Evolutionary conservation across 768 basidiomycete species (phyloP).

Genomic region (Amyloporia xantha): DNA sequence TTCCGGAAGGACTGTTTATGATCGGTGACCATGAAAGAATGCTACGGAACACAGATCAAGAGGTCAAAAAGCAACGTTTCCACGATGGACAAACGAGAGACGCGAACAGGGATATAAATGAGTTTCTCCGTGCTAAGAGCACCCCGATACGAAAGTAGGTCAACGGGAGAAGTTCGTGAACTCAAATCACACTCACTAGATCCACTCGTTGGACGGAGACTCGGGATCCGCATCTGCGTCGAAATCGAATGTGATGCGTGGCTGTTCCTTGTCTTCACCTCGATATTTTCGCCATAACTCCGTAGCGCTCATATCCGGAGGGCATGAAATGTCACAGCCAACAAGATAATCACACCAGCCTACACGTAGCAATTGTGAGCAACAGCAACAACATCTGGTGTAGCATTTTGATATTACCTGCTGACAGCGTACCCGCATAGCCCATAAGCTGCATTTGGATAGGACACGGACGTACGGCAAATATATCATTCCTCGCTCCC

Average conservation of each 20-base stretch:
- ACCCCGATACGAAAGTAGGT: too few species aligned
- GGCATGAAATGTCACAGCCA: constrained; percentile 38
- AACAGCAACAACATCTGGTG: neutral
- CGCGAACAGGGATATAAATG: constrained; percentile 39
- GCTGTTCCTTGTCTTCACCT: neutral
- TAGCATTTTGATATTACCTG: constrained; percentile 16
- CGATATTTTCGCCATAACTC: constrained; percentile 22
- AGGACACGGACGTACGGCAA: constrained; percentile 42
- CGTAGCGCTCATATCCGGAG: constrained; percentile 30
- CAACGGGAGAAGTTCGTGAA: neutral
- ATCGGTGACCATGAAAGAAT: constrained; percentile 44
- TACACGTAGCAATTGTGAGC: constrained; percentile 11
- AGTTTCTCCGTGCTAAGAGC: constrained; percentile 34
- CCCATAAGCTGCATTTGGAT: constrained; percentile 46
- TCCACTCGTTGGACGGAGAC: constrained; percentile 29
- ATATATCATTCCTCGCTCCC: constrained; percentile 45
- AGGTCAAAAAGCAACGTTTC: neutral
- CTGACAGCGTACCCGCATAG: constrained; percentile 41
- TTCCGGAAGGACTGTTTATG: constrained; percentile 39
- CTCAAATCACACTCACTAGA: constrained; percentile 31
- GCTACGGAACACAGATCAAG: constrained; percentile 19
- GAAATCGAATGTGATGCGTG: constrained; percentile 25
- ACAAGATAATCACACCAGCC: constrained; percentile 45
- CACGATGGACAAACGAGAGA: neutral
- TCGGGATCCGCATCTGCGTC: constrained; percentile 39